Evolutionary conservation across 495 filamentous ascomycete genomes (phyloP).

Genomic region (Aspergillus bridgeri): DNA sequence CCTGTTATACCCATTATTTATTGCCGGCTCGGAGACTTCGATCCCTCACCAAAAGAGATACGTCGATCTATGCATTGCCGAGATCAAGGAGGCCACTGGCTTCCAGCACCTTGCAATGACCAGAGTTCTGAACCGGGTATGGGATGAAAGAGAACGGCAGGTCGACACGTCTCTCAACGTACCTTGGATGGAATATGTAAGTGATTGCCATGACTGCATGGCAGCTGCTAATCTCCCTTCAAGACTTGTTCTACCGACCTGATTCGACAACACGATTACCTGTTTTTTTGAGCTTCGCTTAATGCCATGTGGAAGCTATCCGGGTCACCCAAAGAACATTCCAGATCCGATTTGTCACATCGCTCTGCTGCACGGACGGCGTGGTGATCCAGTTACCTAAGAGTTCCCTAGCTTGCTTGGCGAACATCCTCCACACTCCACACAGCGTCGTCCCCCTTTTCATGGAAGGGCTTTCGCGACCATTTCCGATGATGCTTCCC

Average conservation of each 20-base stretch:
- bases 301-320: neutral
- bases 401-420: neutral
- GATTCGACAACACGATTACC: constrained; percentile 2
- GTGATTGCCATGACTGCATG: neutral
- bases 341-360: constrained; percentile 6
- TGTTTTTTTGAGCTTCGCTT: neutral
- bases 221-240: neutral
- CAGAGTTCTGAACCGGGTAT: neutral
- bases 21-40: constrained; percentile 4
- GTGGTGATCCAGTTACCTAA: neutral
- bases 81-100: constrained; percentile 8
- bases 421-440: constrained; percentile 9
- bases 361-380: neutral
- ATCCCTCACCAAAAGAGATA: constrained; percentile 6
- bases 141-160: neutral
- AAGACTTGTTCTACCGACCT: constrained; percentile 3
- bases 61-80: constrained; percentile 6
- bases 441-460: neutral
- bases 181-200: constrained; percentile 5
- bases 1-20: neutral
- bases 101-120: constrained; percentile 6
- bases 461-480: constrained; percentile 5
- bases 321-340: constrained; percentile 6
- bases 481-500: constrained; percentile 9
- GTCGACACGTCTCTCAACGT: neutral